Percentiles rank a stretch among this genome's conserved stretches.
phyloP scores from a whole-genome alignment of 108 stramenopile genomes.

The Cyclostephanos invisitatus region DNA sequence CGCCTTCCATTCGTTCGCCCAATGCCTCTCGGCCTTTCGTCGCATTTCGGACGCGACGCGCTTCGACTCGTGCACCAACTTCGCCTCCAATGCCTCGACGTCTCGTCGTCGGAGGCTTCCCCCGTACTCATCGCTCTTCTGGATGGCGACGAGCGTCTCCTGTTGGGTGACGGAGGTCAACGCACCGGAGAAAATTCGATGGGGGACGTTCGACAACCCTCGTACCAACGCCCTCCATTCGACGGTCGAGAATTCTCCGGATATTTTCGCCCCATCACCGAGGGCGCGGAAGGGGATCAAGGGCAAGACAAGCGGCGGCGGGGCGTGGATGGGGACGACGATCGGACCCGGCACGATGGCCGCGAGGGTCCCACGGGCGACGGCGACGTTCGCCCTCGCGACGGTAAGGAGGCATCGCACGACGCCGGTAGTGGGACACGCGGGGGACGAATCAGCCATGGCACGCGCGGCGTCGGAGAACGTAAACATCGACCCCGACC shows the following conservation, averaged over 20 bases:
- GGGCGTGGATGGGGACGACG: background rate
- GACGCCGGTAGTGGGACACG: background rate
- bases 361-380: background rate
- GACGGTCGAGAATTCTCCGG: slow-evolving; percentile 27
- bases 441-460: slow-evolving; percentile 37
- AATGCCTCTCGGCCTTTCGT: slow-evolving; percentile 28
- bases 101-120: slow-evolving; percentile 11
- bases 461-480: slow-evolving; percentile 60
- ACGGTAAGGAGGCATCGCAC: slow-evolving; percentile 31
- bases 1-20: slow-evolving; percentile 21
- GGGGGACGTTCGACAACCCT: slow-evolving; percentile 15
- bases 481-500: slow-evolving; percentile 17
- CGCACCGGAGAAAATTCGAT: slow-evolving; percentile 35
- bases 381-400: slow-evolving; percentile 20
- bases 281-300: slow-evolving; percentile 18
- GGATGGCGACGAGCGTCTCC: slow-evolving; percentile 18
- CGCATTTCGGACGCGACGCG: slow-evolving; percentile 20
- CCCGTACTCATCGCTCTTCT: slow-evolving; percentile 9
- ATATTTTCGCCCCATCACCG: slow-evolving; percentile 20
- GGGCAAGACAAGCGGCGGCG: background rate
- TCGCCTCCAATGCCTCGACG: slow-evolving; percentile 26
- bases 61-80: slow-evolving; percentile 30
- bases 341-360: background rate
- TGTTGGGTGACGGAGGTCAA: slow-evolving; percentile 19
- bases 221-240: slow-evolving; percentile 35